A percentile compares a stretch with the other conserved stretches of the same genome.
Conservation (phyloP, 306 rosid species). For the Ormosia emarginata region DNA sequence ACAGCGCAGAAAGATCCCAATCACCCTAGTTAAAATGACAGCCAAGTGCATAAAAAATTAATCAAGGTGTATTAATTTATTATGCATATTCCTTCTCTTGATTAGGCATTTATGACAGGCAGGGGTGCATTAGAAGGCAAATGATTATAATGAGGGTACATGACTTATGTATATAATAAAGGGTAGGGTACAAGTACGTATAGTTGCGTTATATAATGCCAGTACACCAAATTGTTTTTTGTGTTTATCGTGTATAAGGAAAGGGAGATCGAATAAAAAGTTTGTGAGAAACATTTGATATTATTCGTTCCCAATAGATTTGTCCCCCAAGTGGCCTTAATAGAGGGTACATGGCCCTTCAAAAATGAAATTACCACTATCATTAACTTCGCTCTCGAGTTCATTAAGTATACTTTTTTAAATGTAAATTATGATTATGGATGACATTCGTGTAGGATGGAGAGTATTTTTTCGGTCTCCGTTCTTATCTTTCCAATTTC, state of each 20-base stretch:
- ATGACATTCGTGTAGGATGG: too few relatives aligned
- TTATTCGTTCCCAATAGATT: background rate
- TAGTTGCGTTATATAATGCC: background rate
- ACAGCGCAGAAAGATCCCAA: background rate
- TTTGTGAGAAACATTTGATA: background rate
- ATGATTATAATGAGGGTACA: background rate
- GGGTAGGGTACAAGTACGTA: background rate
- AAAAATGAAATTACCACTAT: background rate
- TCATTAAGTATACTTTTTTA: too few relatives aligned
- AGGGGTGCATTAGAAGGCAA: background rate
- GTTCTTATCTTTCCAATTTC: too few relatives aligned
- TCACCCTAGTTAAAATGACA: background rate
- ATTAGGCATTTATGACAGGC: background rate
- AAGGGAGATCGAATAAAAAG: background rate
- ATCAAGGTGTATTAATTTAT: background rate
- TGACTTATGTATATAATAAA: background rate
- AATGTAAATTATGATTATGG: too few relatives aligned
- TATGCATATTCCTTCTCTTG: background rate
- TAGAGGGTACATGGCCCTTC: background rate
- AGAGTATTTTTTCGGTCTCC: too few relatives aligned
- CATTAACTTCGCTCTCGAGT: background rate
- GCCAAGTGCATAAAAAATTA: background rate
- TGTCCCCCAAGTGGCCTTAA: background rate
- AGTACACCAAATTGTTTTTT: background rate
- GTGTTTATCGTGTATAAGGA: background rate